Conservation (phyloP, 1,139 yeast species). For the Geotrichum siamense region DNA sequence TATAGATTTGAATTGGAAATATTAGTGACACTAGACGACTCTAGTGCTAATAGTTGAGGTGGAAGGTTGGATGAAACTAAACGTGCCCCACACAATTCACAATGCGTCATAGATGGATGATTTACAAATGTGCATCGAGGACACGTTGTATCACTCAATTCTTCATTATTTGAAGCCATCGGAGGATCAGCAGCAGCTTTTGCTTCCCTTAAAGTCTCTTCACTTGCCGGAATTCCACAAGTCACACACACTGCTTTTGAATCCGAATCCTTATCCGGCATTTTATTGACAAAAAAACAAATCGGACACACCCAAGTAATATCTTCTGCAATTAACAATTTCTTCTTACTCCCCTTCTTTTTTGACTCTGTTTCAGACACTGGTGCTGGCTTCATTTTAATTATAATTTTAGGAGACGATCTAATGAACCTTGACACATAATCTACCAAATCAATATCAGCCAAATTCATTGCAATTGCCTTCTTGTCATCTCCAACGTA, state of each 20-base stretch:
- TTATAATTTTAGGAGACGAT: constrained; percentile 68
- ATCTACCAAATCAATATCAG: constrained; percentile 41
- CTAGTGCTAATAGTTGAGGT: constrained; percentile 20
- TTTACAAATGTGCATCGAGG: constrained; percentile 80
- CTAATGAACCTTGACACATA: constrained; percentile 55
- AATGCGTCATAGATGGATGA: constrained; percentile 66
- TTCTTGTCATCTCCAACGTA: constrained; percentile 52
- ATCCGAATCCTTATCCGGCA: constrained; percentile 31
- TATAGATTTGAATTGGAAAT: constrained; percentile 23
- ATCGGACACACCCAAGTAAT: constrained; percentile 75
- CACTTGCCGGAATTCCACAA: constrained; percentile 61
- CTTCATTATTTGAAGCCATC: background rate
- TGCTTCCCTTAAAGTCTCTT: constrained; percentile 24
- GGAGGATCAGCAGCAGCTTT: background rate
- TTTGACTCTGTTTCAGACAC: constrained; percentile 2
- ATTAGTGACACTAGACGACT: constrained; percentile 20
- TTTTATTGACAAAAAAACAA: constrained; percentile 61
- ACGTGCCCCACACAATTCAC: constrained; percentile 82
- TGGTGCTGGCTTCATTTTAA: constrained; percentile 31
- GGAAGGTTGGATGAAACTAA: constrained; percentile 37
- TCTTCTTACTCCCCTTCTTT: too few species aligned
- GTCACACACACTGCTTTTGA: constrained; percentile 54
- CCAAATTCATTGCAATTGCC: constrained; percentile 48
- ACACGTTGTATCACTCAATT: constrained; percentile 45
- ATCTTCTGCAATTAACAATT: constrained; percentile 8